Conservation (phyloP, 2,329 filamentous ascomycete genomes). For the Exophiala mesophila region DNA sequence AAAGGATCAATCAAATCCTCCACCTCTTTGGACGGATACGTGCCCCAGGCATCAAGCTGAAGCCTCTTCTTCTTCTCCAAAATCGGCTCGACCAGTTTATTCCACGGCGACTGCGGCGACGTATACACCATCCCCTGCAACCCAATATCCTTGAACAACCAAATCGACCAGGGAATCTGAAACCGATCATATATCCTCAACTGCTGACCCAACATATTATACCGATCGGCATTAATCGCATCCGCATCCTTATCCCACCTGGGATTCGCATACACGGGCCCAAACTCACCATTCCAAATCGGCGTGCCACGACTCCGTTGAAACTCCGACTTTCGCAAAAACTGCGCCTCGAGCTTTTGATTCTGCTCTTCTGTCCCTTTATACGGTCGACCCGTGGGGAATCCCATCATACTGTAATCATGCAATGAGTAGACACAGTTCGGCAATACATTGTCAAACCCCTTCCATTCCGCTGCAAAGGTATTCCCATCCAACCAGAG, state of each 20-base stretch:
- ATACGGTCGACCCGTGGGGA: slow-evolving; percentile 38
- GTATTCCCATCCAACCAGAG: slow-evolving; percentile 44
- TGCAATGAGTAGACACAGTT: slow-evolving; percentile 37
- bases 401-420: slow-evolving; percentile 36
- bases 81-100: slow-evolving; percentile 48
- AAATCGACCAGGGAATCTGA: slow-evolving; percentile 55
- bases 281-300: slow-evolving; percentile 53
- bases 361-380: slow-evolving; percentile 41
- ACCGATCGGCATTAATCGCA: slow-evolving; percentile 36
- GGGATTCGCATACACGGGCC: slow-evolving; percentile 37
- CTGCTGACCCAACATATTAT: slow-evolving; percentile 45
- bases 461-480: slow-evolving; percentile 43
- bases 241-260: slow-evolving; percentile 21
- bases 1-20: slow-evolving; percentile 37
- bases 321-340: slow-evolving; percentile 46
- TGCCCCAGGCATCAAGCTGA: slow-evolving; percentile 54
- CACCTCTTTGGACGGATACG: slow-evolving; percentile 38
- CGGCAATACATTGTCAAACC: slow-evolving; percentile 35
- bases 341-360: slow-evolving; percentile 37
- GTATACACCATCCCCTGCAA: slow-evolving; percentile 54
- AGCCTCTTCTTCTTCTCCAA: slow-evolving; percentile 52
- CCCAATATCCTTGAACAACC: slow-evolving; percentile 56
- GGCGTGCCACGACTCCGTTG: slow-evolving; percentile 40
- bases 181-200: slow-evolving; percentile 50
- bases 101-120: slow-evolving; percentile 45